These are phyloP conservation scores for Salvia sclarea DNA, from an alignment of 305 asterid species.

Conservation along the genomic window DNA sequence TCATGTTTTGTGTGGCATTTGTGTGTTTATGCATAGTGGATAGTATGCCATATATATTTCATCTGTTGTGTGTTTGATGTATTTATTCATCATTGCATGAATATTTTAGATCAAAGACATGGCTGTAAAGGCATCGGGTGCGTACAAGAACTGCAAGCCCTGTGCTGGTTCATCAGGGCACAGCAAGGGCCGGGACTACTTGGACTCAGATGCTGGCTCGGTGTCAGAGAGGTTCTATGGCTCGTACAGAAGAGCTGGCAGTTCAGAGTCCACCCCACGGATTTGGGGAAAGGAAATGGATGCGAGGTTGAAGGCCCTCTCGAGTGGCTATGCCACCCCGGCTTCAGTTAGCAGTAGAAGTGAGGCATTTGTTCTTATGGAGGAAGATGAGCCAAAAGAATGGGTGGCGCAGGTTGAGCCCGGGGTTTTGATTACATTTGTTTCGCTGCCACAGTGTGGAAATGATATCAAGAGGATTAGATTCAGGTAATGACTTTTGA, in stretches of 20 bases:
- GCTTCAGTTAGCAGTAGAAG: slow-evolving; percentile 73
- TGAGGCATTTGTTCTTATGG: slow-evolving; percentile 64
- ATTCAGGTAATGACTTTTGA: slow-evolving; percentile 57
- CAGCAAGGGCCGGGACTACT: slow-evolving; percentile 33
- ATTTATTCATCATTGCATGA: neutral
- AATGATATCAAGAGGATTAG: slow-evolving; percentile 86
- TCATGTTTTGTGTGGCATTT: neutral
- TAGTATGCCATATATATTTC: neutral
- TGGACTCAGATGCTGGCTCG: slow-evolving; percentile 59
- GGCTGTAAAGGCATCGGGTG: slow-evolving; percentile 87
- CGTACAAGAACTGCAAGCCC: slow-evolving; percentile 80
- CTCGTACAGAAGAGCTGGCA: slow-evolving; percentile 60
- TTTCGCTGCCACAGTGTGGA: slow-evolving; percentile 75
- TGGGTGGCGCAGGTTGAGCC: slow-evolving; percentile 98
- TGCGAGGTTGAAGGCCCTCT: slow-evolving; percentile 54
- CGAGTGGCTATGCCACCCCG: slow-evolving; percentile 81
- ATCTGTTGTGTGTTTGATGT: neutral
- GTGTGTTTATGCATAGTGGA: neutral
- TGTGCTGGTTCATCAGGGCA: slow-evolving; percentile 62
- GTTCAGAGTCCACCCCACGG: slow-evolving; percentile 54
- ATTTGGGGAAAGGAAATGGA: slow-evolving; percentile 66
- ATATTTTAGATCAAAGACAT: slow-evolving; percentile 70
- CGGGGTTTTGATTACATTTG: slow-evolving; percentile 76
- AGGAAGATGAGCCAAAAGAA: slow-evolving; percentile 76
- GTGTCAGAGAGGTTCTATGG: slow-evolving; percentile 55